phyloP scores from a whole-genome alignment of 768 basidiomycete genomes.

The Trametes cingulata region DNA sequence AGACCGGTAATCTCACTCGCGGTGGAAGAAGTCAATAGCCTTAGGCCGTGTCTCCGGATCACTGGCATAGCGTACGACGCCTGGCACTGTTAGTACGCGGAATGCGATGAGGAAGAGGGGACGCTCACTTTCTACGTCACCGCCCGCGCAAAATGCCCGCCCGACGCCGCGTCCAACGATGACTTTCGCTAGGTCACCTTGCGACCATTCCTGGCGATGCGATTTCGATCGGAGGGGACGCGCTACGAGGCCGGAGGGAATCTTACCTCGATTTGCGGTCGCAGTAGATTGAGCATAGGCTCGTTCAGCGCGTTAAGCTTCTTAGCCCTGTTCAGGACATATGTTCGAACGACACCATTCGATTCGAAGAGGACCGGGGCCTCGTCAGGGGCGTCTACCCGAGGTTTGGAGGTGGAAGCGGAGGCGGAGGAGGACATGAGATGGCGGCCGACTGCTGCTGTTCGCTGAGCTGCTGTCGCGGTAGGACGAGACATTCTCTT shows the following conservation, averaged over 20 bases:
- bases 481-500: conserved; percentile 28
- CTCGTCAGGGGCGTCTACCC: conserved; percentile 23
- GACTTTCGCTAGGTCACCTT: conserved; percentile 66
- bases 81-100: conserved; percentile 37
- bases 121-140: conserved; percentile 84
- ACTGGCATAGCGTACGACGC: conserved; percentile 53
- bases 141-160: conserved; percentile 90
- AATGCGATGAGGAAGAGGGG: not conserved
- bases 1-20: conserved; percentile 60
- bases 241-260: not conserved
- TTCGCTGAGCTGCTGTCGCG: conserved; percentile 25
- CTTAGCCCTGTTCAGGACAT: conserved; percentile 74
- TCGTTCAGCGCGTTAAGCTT: conserved; percentile 84
- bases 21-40: conserved; percentile 87
- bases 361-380: conserved; percentile 69
- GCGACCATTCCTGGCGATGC: conserved; percentile 64
- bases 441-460: conserved; percentile 29
- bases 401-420: not conserved
- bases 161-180: conserved; percentile 73
- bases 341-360: conserved; percentile 61
- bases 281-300: conserved; percentile 72
- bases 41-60: conserved; percentile 51
- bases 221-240: not conserved
- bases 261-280: conserved; percentile 72
- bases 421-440: conserved; percentile 24